Conservation (phyloP, 1,139 yeast genomes). For the Hemisphaericaspora lyxosophila region DNA sequence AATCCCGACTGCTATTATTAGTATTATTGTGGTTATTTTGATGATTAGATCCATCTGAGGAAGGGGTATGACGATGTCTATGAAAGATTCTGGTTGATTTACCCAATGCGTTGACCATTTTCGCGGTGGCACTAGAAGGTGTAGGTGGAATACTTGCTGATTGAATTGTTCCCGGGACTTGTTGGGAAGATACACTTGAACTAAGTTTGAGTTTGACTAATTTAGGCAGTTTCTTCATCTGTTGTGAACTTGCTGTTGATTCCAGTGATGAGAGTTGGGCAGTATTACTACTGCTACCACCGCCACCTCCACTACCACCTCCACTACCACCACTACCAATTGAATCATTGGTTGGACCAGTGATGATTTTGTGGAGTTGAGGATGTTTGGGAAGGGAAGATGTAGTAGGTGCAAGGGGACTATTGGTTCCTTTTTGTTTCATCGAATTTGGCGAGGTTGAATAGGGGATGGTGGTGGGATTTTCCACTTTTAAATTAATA, state of each 20-base stretch:
- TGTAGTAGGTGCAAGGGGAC: conserved; percentile 5
- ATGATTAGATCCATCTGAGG: conserved; percentile 5
- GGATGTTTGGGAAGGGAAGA: conserved; percentile 7
- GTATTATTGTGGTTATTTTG: conserved; percentile 5
- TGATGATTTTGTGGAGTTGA: conserved; percentile 10
- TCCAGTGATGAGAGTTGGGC: no score
- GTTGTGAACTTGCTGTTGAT: no score
- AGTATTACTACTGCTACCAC: no score
- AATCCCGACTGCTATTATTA: conserved; percentile 1
- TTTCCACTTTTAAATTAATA: not conserved
- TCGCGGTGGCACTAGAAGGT: conserved; percentile 17
- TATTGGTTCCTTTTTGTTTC: conserved; percentile 1
- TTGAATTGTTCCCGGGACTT: conserved; percentile 3
- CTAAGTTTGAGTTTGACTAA: conserved; percentile 3
- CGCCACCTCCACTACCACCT: no score
- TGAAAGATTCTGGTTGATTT: conserved; percentile 36
- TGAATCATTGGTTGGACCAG: conserved; percentile 11
- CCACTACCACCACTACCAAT: no score
- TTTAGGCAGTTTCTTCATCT: conserved; percentile 2
- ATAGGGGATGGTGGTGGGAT: not conserved
- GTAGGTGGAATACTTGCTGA: conserved; percentile 4
- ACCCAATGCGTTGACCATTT: conserved; percentile 32
- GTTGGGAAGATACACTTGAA: conserved; percentile 1
- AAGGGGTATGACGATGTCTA: conserved; percentile 16
- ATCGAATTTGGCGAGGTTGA: not conserved